These are phyloP conservation scores for Lagerstroemia speciosa DNA, from an alignment of 345 rosid species.

Conservation along the genomic window DNA sequence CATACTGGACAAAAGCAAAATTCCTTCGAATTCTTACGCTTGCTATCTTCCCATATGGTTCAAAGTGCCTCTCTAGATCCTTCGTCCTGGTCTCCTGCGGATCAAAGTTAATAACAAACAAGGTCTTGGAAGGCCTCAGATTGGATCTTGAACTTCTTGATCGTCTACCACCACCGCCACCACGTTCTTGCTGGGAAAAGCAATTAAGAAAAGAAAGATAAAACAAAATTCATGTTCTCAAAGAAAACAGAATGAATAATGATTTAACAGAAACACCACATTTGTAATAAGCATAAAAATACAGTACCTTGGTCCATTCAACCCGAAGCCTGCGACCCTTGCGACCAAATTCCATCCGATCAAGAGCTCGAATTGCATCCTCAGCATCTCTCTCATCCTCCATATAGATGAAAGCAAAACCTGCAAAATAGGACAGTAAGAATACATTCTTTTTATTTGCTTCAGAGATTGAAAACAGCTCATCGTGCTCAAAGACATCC, in stretches of 20 bases:
- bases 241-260: not conserved
- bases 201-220: not conserved
- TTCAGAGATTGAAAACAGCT: not conserved
- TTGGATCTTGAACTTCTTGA: slow-evolving; percentile 47
- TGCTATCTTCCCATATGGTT: slow-evolving; percentile 78
- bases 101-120: slow-evolving; percentile 93
- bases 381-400: slow-evolving; percentile 97
- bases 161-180: slow-evolving; percentile 31
- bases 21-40: slow-evolving; percentile 92
- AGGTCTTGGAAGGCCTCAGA: slow-evolving; percentile 76
- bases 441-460: not conserved
- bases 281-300: not conserved
- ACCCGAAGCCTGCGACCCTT: slow-evolving; percentile 94
- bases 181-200: slow-evolving; percentile 67
- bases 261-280: not conserved
- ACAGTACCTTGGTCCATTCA: slow-evolving; percentile 89
- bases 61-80: slow-evolving; percentile 92
- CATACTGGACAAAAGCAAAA: slow-evolving; percentile 92
- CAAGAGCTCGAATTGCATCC: slow-evolving; percentile 93
- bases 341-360: slow-evolving; percentile 68
- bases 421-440: slow-evolving; percentile 22
- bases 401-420: slow-evolving; percentile 93
- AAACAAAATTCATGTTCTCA: not conserved
- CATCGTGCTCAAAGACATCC: slow-evolving; percentile 35
- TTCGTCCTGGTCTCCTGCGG: slow-evolving; percentile 69